Conservation (phyloP, 2,329 filamentous ascomycete genomes). For the Beauveria caledonica region DNA sequence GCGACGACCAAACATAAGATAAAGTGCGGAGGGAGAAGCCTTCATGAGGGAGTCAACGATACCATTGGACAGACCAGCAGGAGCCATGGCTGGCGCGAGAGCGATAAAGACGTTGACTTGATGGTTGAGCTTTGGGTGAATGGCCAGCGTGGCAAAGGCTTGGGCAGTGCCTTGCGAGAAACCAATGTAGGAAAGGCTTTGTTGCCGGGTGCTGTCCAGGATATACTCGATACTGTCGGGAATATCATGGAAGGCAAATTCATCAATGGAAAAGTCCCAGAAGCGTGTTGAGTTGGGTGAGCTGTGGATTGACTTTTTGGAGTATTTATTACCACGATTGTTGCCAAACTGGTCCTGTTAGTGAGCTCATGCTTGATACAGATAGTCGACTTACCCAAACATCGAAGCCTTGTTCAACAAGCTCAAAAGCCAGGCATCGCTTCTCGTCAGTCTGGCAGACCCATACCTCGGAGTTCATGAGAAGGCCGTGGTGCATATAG, state of each 20-base stretch:
- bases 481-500: slow-evolving; percentile 88
- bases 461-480: slow-evolving; percentile 99
- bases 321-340: slow-evolving; percentile 98
- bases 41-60: slow-evolving; percentile 91
- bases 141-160: slow-evolving; percentile 86
- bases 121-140: slow-evolving; percentile 84
- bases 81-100: slow-evolving; percentile 92
- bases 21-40: slow-evolving; percentile 84
- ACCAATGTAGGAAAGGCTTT: slow-evolving; percentile 87
- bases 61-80: slow-evolving; percentile 79
- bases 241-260: slow-evolving; percentile 97
- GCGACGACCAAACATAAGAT: slow-evolving; percentile 83
- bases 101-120: slow-evolving; percentile 96
- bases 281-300: slow-evolving; percentile 71
- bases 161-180: slow-evolving; percentile 97
- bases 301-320: slow-evolving; percentile 77
- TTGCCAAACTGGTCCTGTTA: slow-evolving; percentile 66
- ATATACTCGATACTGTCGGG: slow-evolving; percentile 92
- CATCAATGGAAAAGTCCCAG: slow-evolving; percentile 98
- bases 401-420: slow-evolving; percentile 88
- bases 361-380: slow-evolving; percentile 3
- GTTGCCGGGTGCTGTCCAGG: slow-evolving; percentile 70
- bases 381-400: slow-evolving; percentile 63
- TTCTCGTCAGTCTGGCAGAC: slow-evolving; percentile 83
- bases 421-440: slow-evolving; percentile 76